Evolutionary conservation across 192 early-diverging fungal genomes (phyloP).

Genomic region (Rhizophlyctis rosea): DNA sequence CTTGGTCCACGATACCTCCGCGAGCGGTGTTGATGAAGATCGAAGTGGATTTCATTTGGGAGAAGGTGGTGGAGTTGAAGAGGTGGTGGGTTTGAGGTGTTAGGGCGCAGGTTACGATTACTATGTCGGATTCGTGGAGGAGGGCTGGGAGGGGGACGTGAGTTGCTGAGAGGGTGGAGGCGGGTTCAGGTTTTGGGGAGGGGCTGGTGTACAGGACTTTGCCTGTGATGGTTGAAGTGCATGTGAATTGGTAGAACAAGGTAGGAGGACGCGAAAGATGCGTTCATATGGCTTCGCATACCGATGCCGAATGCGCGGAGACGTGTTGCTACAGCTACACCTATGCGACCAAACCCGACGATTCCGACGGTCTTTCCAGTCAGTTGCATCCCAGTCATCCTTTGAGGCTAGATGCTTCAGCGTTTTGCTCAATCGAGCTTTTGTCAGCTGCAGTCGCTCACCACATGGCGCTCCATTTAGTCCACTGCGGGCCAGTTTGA

Average conservation of each 20-base stretch:
- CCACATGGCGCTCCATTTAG: slow-evolving; percentile 60
- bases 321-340: slow-evolving; percentile 67
- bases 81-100: slow-evolving; percentile 66
- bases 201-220: too few relatives aligned
- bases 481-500: slow-evolving; percentile 47
- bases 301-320: slow-evolving; percentile 68
- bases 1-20: slow-evolving; percentile 76
- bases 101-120: slow-evolving; percentile 74
- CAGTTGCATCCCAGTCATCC: slow-evolving; percentile 71
- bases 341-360: slow-evolving; percentile 83
- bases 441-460: too few relatives aligned
- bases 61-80: slow-evolving; percentile 66
- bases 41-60: slow-evolving; percentile 62
- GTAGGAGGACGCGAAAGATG: too few relatives aligned
- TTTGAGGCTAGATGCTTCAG: too few relatives aligned
- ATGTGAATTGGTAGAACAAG: too few relatives aligned
- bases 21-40: slow-evolving; percentile 81
- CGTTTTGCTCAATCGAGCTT: too few relatives aligned
- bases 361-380: slow-evolving; percentile 77
- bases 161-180: slow-evolving; percentile 40
- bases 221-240: too few relatives aligned
- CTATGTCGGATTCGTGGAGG: slow-evolving; percentile 63
- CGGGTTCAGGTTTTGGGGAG: slow-evolving; percentile 38
- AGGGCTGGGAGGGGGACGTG: slow-evolving; percentile 56
- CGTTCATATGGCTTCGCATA: too few relatives aligned